phyloP scores from a whole-genome alignment of 2,329 filamentous ascomycete species.

The Penicillium sp. region DNA sequence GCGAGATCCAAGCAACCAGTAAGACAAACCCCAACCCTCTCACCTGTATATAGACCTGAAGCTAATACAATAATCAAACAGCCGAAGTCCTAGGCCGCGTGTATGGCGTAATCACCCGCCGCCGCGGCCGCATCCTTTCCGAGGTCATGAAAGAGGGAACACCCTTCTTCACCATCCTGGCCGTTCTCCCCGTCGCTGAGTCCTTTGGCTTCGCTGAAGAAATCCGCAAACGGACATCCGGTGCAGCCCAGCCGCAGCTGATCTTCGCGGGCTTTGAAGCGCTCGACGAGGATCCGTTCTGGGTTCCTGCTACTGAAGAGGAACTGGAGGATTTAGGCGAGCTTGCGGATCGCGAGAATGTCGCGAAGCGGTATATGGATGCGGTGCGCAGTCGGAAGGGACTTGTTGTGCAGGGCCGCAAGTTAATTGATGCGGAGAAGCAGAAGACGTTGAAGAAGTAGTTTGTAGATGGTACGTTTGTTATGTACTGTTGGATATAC shows the following conservation, averaged over 20 bases:
- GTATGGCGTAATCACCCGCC: slow-evolving; percentile 94
- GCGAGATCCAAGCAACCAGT: slow-evolving; percentile 93
- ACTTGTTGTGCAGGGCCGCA: slow-evolving; percentile 70
- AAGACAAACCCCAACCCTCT: slow-evolving; percentile 33
- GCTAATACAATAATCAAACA: slow-evolving; percentile 30
- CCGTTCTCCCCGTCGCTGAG: slow-evolving; percentile 83
- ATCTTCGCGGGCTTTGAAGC: slow-evolving; percentile 91
- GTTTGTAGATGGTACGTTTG: not conserved
- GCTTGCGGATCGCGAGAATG: slow-evolving; percentile 87
- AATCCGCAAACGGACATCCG: slow-evolving; percentile 89
- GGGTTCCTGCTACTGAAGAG: slow-evolving; percentile 95
- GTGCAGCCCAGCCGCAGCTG: slow-evolving; percentile 85
- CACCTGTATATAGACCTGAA: slow-evolving; percentile 1
- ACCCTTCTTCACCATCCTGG: slow-evolving; percentile 90
- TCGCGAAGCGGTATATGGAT: slow-evolving; percentile 95
- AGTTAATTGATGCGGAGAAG: slow-evolving; percentile 85
- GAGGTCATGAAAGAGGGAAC: slow-evolving; percentile 93
- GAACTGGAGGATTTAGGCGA: slow-evolving; percentile 95
- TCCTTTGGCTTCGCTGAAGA: slow-evolving; percentile 96
- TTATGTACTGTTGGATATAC: not conserved
- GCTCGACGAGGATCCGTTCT: slow-evolving; percentile 92
- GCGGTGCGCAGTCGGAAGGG: slow-evolving; percentile 81
- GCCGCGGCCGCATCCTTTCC: slow-evolving; percentile 80
- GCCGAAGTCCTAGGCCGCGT: slow-evolving; percentile 91
- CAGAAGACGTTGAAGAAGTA: slow-evolving; percentile 66